A percentile compares a stretch with the other conserved stretches of the same genome.
Conservation (phyloP, 495 filamentous ascomycete species). For the Xylaria bambusicola region DNA sequence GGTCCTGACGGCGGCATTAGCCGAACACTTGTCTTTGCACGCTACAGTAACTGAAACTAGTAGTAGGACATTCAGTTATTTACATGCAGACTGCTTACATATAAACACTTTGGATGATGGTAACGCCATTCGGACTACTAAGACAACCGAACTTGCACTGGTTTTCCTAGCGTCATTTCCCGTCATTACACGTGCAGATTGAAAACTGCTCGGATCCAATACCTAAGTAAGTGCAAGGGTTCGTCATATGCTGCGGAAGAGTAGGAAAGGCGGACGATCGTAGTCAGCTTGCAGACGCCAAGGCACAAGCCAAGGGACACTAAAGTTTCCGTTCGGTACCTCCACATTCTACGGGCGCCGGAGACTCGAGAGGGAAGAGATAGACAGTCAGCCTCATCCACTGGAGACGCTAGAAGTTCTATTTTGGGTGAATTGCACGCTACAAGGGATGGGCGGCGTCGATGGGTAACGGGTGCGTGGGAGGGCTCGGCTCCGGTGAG, state of each 20-base stretch:
- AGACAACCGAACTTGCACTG: neutral
- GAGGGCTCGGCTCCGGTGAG: no score
- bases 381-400: constrained; percentile 19
- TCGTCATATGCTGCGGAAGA: neutral
- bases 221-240: neutral
- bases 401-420: constrained; percentile 7
- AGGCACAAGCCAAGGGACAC: constrained; percentile 11
- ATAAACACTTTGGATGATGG: no score
- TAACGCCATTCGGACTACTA: neutral
- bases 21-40: no score
- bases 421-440: constrained; percentile 11
- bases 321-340: constrained; percentile 7
- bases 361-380: neutral
- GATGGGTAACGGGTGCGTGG: no score
- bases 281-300: neutral
- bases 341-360: constrained; percentile 1
- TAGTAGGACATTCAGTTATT: no score
- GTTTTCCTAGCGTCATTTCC: constrained; percentile 3
- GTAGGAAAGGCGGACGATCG: neutral
- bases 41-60: no score
- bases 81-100: no score
- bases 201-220: constrained; percentile 3
- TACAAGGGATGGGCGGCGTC: no score
- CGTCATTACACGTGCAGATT: neutral
- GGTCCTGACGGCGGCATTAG: no score